phyloP scores from a whole-genome alignment of 108 stramenopile genomes.

The Schizochytrium sp. region DNA sequence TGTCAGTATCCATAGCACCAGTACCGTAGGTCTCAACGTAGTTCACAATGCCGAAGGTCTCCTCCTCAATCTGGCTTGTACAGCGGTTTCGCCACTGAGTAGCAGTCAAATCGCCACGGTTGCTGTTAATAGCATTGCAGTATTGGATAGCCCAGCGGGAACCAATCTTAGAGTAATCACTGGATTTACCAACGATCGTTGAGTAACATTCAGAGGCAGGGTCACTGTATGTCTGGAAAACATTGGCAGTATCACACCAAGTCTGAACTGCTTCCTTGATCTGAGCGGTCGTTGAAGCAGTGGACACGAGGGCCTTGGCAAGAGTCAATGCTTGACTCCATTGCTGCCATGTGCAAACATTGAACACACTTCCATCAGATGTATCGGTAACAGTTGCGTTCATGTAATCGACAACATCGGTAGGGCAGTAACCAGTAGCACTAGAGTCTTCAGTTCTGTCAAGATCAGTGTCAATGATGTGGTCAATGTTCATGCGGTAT shows the following conservation, averaged over 20 bases:
- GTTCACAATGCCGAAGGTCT: conserved; percentile 7
- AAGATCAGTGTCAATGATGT: conserved; percentile 26
- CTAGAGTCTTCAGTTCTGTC: not conserved
- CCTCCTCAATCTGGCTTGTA: not conserved
- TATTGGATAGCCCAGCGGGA: not conserved
- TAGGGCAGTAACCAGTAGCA: conserved; percentile 18
- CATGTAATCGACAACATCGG: not conserved
- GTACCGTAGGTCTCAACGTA: conserved; percentile 49
- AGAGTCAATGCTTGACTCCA: not conserved
- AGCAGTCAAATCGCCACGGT: not conserved
- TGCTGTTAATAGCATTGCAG: conserved; percentile 20
- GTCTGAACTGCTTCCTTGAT: not conserved
- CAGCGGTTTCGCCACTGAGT: not conserved
- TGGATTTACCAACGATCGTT: not conserved
- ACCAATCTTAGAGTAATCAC: not conserved
- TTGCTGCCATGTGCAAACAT: conserved; percentile 20
- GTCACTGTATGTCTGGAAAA: not conserved
- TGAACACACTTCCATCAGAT: not conserved
- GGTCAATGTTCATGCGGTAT: conserved; percentile 48
- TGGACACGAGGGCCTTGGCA: conserved; percentile 12
- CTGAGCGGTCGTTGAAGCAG: conserved; percentile 7
- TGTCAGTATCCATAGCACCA: not conserved
- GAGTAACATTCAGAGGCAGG: not conserved
- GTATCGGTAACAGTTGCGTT: not conserved
- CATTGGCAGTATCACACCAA: conserved; percentile 43